Base-by-base conservation (phyloP, 345 rosid genomes). In the Clarkia xantiana region DNA sequence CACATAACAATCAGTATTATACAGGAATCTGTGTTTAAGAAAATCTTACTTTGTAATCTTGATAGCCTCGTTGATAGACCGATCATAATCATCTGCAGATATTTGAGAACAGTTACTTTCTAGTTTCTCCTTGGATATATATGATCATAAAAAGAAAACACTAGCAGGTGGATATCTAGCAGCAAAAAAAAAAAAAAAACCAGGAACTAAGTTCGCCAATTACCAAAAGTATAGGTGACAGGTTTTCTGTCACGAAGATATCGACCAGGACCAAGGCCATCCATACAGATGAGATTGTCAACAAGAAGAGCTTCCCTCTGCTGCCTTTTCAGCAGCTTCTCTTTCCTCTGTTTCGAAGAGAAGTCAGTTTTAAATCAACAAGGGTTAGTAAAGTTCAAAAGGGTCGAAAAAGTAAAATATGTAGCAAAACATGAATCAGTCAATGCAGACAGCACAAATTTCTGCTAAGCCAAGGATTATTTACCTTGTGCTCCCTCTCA, bases 21-120 rank as follows among this genome's bases (percentile, higher is more conserved):
- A 45, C 14, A 14, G 16, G 9, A 9, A n/a, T 36, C 16, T 4
- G 17, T 13, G 11, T 25, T 45, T 8, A 2, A 16, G 54, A 29
- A 29, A 29, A 58, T 22, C 78, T 14, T 82, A 93, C 97, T 84
- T 87, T 53, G 95, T 84, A 72, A 80, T 75, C 68, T 87, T 84
- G 72, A 93, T 84, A 58, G 99, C 99, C 75, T 93, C 99, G 36
- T 76, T 93, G 73, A 93, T 93, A 18, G 99, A 87, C 61, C 83
- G 82, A 58, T 93, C 99, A 70, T 82, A 93, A 72, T 84, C 99
- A 80, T 93, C 99, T 93, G 91, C 86, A 74, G 62, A 56, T 69
- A 29, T 20, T 61, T 40, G 18, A 17, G 10, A 11, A 41, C 11
- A 22, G 6, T 42, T 14, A 54, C 15, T n/a, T 56, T 36, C 10